These are phyloP conservation scores for Bremia lactucae DNA, from an alignment of 352 stramenopile genomes.

Conservation along the genomic window DNA sequence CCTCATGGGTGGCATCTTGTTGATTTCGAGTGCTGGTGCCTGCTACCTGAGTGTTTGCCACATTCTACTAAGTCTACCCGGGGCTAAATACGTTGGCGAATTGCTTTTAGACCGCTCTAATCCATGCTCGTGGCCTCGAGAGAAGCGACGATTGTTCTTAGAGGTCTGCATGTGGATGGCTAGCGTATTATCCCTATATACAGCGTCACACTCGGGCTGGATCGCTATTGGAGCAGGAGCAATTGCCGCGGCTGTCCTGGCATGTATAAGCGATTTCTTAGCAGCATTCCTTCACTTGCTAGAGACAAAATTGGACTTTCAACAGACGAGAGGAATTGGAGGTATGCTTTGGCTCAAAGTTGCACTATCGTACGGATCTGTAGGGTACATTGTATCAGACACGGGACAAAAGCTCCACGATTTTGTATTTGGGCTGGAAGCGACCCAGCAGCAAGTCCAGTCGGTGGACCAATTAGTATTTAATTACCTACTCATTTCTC, in stretches of 20 bases:
- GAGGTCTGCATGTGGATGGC: conserved; percentile 69
- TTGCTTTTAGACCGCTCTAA: conserved; percentile 45
- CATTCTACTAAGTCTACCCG: conserved; percentile 16
- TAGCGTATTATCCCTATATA: conserved; percentile 62
- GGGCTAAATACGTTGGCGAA: conserved; percentile 17
- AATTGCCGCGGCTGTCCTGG: conserved; percentile 27
- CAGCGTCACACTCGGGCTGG: conserved; percentile 30
- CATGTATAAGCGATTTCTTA: conserved; percentile 43
- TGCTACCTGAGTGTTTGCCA: conserved; percentile 44
- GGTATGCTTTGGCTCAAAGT: conserved; percentile 61
- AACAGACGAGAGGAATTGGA: conserved; percentile 22
- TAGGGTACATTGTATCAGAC: conserved; percentile 56
- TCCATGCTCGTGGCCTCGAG: conserved; percentile 35
- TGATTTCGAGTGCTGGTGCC: conserved; percentile 35
- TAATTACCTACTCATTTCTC: conserved; percentile 59
- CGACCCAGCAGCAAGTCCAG: conserved; percentile 15
- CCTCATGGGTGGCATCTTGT: conserved; percentile 40
- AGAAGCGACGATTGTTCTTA: conserved; percentile 48
- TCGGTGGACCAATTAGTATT: conserved; percentile 53
- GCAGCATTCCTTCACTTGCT: conserved; percentile 44
- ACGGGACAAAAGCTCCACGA: conserved; percentile 31
- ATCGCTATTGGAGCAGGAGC: conserved; percentile 38
- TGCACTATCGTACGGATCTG: conserved; percentile 44
- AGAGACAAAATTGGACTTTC: conserved; percentile 29
- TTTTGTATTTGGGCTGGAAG: conserved; percentile 28